Evolutionary conservation across 176 grass and related monocot genomes (phyloP).

Genomic region (Coix lacrymajobi): DNA sequence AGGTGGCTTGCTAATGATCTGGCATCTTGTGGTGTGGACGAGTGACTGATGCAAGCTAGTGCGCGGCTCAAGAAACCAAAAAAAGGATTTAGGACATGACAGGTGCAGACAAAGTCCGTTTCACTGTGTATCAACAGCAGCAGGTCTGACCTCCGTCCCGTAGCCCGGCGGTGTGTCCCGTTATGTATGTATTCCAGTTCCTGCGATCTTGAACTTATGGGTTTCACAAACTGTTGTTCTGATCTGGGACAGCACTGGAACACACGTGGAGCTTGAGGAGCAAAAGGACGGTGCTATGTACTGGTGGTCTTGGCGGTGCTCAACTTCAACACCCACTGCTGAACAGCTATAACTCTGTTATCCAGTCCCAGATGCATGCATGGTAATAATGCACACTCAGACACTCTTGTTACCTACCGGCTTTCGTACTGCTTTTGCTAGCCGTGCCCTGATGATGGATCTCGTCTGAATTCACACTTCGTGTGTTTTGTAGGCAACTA

Average conservation of each 20-base stretch:
- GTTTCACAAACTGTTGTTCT: background rate
- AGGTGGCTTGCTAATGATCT: background rate
- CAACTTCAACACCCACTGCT: background rate
- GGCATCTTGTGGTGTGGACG: background rate
- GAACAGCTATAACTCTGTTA: background rate
- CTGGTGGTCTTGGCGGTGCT: background rate
- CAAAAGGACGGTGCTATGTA: background rate
- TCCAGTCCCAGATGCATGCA: background rate
- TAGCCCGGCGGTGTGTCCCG: background rate
- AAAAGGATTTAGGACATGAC: background rate
- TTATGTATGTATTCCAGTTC: background rate
- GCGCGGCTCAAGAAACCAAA: background rate
- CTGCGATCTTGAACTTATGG: background rate
- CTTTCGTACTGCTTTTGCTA: background rate
- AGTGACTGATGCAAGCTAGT: background rate
- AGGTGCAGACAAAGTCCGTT: background rate
- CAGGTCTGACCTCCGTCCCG: background rate
- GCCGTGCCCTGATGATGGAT: background rate
- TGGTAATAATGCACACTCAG: background rate
- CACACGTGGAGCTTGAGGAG: background rate
- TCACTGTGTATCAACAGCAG: slow-evolving; percentile 18
- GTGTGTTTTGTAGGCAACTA: background rate
- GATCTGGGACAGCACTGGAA: background rate
- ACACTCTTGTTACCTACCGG: background rate
- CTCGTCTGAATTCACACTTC: background rate